Percentiles rank a stretch among this genome's conserved stretches.
phyloP scores from a whole-genome alignment of 805 yeast species.

The Ogataea nonfermentans region DNA sequence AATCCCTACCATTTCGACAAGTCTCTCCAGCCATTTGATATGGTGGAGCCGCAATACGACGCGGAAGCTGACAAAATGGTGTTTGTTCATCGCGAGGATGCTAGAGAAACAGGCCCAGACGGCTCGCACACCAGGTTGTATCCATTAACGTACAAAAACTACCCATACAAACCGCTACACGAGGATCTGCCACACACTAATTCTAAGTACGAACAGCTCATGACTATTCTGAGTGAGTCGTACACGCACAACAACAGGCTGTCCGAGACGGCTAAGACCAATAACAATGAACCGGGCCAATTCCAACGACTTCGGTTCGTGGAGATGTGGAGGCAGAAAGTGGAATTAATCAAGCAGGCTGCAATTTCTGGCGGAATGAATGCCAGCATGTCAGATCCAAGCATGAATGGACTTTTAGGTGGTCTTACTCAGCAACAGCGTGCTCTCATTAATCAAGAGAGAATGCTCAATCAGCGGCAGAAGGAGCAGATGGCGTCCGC shows the following conservation, averaged over 20 bases:
- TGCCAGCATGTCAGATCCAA: slow-evolving; percentile 17
- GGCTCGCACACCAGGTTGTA: slow-evolving; percentile 1
- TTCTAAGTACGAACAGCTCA: slow-evolving; percentile 86
- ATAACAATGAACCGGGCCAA: slow-evolving; percentile 42
- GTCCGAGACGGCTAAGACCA: slow-evolving; percentile 29
- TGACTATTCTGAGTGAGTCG: slow-evolving; percentile 64
- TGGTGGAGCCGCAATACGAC: slow-evolving; percentile 42
- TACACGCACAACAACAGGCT: slow-evolving; percentile 32
- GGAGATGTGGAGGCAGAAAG: slow-evolving; percentile 77
- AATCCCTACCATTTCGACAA: slow-evolving; percentile 60
- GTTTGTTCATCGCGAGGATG: slow-evolving; percentile 42
- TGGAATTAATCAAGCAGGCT: slow-evolving; percentile 50
- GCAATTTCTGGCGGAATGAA: slow-evolving; percentile 31
- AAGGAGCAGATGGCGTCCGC: slow-evolving; percentile 35
- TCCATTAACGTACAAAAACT: slow-evolving; percentile 24
- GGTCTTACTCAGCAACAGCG: slow-evolving; percentile 32
- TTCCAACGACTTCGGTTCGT: slow-evolving; percentile 85
- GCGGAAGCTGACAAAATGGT: slow-evolving; percentile 29
- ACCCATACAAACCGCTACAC: slow-evolving; percentile 44
- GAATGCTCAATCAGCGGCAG: slow-evolving; percentile 30
- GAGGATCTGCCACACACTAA: slow-evolving; percentile 73
- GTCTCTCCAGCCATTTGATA: slow-evolving; percentile 44
- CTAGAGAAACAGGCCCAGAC: slow-evolving; percentile 24
- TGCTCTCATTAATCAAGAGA: slow-evolving; percentile 29
- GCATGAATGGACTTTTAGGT: slow-evolving; percentile 28